A percentile compares a stretch with the other conserved stretches of the same genome.
Conservation (phyloP, 108 stramenopile species). For the Fistulifera pelliculosa region DNA sequence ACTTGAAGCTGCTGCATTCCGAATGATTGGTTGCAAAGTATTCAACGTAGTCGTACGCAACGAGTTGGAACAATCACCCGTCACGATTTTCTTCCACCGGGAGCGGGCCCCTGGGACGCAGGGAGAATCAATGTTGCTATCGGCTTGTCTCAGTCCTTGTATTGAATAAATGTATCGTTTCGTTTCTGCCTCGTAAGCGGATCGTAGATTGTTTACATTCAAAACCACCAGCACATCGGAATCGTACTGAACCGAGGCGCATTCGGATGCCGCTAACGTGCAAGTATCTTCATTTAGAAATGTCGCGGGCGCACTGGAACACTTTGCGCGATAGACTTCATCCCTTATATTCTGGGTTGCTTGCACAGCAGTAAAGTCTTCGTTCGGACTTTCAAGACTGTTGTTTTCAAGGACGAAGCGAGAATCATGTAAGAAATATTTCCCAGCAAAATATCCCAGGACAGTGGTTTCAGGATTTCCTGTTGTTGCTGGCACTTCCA, state of each 20-base stretch:
- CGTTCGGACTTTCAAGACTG: slow-evolving; percentile 28
- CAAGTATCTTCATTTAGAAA: slow-evolving; percentile 31
- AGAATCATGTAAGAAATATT: slow-evolving; percentile 22
- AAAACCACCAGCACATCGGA: not conserved
- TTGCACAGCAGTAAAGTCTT: slow-evolving; percentile 36
- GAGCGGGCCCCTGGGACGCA: slow-evolving; percentile 13
- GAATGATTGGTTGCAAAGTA: too few relatives aligned
- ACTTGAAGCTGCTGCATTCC: too few relatives aligned
- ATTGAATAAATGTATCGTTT: slow-evolving; percentile 24
- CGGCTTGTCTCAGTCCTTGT: slow-evolving; percentile 14
- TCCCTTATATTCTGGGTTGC: not conserved
- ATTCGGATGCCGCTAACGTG: not conserved
- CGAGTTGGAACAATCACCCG: too few relatives aligned
- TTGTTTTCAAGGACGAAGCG: slow-evolving; percentile 25
- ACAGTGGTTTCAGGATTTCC: too few relatives aligned
- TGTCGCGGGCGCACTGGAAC: slow-evolving; percentile 8
- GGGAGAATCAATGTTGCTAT: slow-evolving; percentile 5
- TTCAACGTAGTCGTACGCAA: too few relatives aligned
- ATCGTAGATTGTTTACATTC: too few relatives aligned
- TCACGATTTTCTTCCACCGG: slow-evolving; percentile 4
- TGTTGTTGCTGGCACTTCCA: too few relatives aligned
- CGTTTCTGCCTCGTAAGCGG: slow-evolving; percentile 3
- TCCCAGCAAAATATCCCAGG: not conserved
- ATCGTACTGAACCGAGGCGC: too few relatives aligned
- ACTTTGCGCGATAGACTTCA: not conserved